A percentile compares a stretch with the other conserved stretches of the same genome.
Evolutionary conservation across 73 alveolate genomes (phyloP).

Genomic region (Paramecium pentaurelia): DNA sequence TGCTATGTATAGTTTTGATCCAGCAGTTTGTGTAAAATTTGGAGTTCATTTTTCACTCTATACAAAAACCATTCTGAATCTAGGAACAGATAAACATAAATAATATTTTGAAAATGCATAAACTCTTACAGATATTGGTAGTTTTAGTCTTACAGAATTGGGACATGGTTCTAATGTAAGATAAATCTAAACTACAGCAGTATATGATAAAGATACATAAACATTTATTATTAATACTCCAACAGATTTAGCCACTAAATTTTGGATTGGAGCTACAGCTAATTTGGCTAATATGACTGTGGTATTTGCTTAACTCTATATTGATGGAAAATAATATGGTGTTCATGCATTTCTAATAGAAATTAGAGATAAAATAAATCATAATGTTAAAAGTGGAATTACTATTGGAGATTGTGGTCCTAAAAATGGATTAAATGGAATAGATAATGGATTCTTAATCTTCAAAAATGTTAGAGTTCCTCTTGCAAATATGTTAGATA

Average conservation of each 20-base stretch:
- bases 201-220: constrained; percentile 66
- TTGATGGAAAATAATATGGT: constrained; percentile 69
- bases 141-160: constrained; percentile 77
- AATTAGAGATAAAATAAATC: constrained; percentile 71
- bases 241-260: constrained; percentile 67
- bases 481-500: constrained; percentile 71
- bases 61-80: constrained; percentile 70
- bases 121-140: constrained; percentile 66
- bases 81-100: constrained; percentile 87
- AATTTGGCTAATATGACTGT: constrained; percentile 72
- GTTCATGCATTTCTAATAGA: constrained; percentile 80
- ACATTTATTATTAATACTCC: constrained; percentile 83
- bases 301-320: constrained; percentile 72
- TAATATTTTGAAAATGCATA: constrained; percentile 60
- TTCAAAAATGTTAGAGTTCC: constrained; percentile 77
- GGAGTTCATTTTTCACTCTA: constrained; percentile 77
- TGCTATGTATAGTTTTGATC: constrained; percentile 44
- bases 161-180: constrained; percentile 84
- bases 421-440: constrained; percentile 76
- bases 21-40: constrained; percentile 54
- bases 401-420: constrained; percentile 87
- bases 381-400: constrained; percentile 71
- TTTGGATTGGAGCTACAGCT: constrained; percentile 85
- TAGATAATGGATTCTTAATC: constrained; percentile 81
- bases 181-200: constrained; percentile 79